Percentiles rank a stretch among this genome's conserved stretches.
Conservation (phyloP, 306 rosid species). For the Citrullus mucosospermus region DNA sequence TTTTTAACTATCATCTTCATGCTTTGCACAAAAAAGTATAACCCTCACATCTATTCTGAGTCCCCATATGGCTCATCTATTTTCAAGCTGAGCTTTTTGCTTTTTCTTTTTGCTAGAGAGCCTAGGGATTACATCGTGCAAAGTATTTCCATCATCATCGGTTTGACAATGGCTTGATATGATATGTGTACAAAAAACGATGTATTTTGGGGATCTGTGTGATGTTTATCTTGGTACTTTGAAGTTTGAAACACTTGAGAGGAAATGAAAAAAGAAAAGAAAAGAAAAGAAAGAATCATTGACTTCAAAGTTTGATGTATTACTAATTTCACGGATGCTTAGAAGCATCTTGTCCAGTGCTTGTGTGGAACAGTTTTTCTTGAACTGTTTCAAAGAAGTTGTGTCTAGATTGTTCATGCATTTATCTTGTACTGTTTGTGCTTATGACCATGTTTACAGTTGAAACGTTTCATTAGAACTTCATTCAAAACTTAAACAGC, state of each 20-base stretch:
- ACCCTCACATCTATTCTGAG: conserved; percentile 1
- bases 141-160: neutral
- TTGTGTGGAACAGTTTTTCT: neutral
- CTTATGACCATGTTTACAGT: neutral
- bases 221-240: conserved; percentile 8
- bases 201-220: conserved; percentile 6
- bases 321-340: neutral
- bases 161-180: conserved; percentile 6
- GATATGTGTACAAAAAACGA: neutral
- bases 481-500: neutral
- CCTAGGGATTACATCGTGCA: conserved; percentile 11
- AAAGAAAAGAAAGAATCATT: neutral
- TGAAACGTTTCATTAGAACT: neutral
- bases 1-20: neutral
- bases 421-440: neutral
- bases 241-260: neutral
- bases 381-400: neutral
- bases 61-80: neutral
- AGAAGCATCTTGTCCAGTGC: neutral
- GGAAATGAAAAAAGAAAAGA: neutral
- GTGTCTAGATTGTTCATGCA: neutral
- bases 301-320: neutral
- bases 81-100: conserved; percentile 5
- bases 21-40: neutral
- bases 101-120: conserved; percentile 3